Evolutionary conservation across 768 basidiomycete genomes (phyloP).

Genomic region (Leccinum boreale): DNA sequence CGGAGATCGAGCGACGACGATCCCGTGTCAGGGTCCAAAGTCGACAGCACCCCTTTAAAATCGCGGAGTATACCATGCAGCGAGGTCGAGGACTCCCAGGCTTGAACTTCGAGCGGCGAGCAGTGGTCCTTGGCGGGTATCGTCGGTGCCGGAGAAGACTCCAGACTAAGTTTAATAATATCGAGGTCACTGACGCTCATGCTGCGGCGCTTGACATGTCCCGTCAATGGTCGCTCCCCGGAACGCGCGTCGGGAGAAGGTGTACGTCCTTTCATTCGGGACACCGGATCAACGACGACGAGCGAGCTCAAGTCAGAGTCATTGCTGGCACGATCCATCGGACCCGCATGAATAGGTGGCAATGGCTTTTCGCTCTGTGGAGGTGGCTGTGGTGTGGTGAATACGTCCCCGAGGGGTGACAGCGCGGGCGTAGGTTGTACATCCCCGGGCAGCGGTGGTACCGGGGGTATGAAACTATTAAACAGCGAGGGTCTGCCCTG

Average conservation of each 20-base stretch:
- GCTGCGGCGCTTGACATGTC: slow-evolving; percentile 56
- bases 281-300: slow-evolving; percentile 51
- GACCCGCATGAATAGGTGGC: slow-evolving; percentile 49
- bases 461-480: slow-evolving; percentile 37
- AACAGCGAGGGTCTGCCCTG: slow-evolving; percentile 30
- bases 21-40: slow-evolving; percentile 55
- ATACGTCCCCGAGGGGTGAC: slow-evolving; percentile 53
- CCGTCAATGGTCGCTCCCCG: slow-evolving; percentile 22
- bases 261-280: slow-evolving; percentile 35
- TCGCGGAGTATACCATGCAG: slow-evolving; percentile 66
- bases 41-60: slow-evolving; percentile 69
- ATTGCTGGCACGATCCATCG: slow-evolving; percentile 34
- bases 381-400: slow-evolving; percentile 34
- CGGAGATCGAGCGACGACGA: slow-evolving; percentile 56
- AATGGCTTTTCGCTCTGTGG: slow-evolving; percentile 56
- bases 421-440: slow-evolving; percentile 35
- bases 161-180: slow-evolving; percentile 41
- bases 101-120: slow-evolving; percentile 22
- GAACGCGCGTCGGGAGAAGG: slow-evolving; percentile 31
- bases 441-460: slow-evolving; percentile 48
- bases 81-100: slow-evolving; percentile 43
- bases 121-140: slow-evolving; percentile 33
- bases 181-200: slow-evolving; percentile 72
- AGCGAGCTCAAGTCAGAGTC: slow-evolving; percentile 54
- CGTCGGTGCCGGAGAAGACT: slow-evolving; percentile 36